Base-by-base conservation (phyloP, 2,329 filamentous ascomycete species). In the Aspergillus neotritici region DNA sequence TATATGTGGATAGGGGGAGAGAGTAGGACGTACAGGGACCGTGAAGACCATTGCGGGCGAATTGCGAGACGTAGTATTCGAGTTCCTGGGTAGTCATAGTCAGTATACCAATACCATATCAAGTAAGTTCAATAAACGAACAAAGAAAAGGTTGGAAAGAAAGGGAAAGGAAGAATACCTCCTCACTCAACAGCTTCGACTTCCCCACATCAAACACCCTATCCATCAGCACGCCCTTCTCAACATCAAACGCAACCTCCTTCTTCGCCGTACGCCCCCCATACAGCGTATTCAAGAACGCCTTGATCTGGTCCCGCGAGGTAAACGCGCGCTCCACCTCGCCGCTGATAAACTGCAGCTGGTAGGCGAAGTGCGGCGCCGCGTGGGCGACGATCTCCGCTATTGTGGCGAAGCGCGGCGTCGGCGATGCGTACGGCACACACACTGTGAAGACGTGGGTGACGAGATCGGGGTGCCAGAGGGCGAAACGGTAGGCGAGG, bases 371-470 rank as follows among this genome's bases (percentile, higher is more conserved):
- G 57, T 86, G 84, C 34, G 83, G 81, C 32, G 86, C 55, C 14
- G 63, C 57, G 42, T 73, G 58, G 52, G 71, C 71, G 34, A 85
- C 78, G 21, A 86, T 50, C n/a, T 77, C 67, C 56, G 84, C 77
- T 2, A 84, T 69, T 1, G 80, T 70, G 12, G 77, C 50, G 58
- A 71, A 86, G 15, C 61, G 65, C 41, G 63, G 70, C 46, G 56
- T 54, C 0, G 85, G 84, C 3, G 78, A 65, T 3, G 58, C 57
- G 63, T 83, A 94, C 0, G 90, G 86, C 21, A 87, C 90, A 69
- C 87, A 93, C 48, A 95, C 72, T 53, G 79, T 79, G 70, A 95
- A 91, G 48, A 95, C 73, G 55, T 82, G 83, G 31, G 76, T 77
- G 51, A 95, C 72, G 10, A 94, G 72, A 32, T 82, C 69, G 0